Conservation (phyloP, 2,329 filamentous ascomycete genomes). For the Fusarium cyanostomum region DNA sequence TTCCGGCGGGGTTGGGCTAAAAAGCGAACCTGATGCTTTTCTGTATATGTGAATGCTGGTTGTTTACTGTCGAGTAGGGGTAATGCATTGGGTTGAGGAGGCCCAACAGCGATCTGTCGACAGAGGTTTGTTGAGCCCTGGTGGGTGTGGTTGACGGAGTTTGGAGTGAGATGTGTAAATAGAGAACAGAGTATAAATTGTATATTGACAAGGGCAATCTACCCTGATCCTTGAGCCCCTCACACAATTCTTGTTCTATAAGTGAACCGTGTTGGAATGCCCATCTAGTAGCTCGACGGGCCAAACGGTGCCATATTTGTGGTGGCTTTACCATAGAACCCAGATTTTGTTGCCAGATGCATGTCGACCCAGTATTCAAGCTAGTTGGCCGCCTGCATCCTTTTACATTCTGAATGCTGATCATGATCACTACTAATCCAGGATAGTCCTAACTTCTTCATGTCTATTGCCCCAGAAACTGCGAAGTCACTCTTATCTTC, state of each 20-base stretch:
- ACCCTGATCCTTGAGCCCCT: background rate
- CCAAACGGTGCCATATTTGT: no score
- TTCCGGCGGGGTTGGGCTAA: constrained; percentile 25
- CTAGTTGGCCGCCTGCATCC: no score
- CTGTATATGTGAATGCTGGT: constrained; percentile 45
- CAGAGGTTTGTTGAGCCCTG: constrained; percentile 24
- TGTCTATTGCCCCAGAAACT: no score
- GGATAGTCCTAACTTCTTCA: no score
- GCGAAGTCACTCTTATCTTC: no score
- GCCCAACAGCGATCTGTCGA: constrained; percentile 7
- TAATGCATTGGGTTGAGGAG: background rate
- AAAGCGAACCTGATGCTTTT: constrained; percentile 37
- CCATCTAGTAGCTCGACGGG: no score
- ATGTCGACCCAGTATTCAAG: no score
- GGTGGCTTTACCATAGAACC: no score
- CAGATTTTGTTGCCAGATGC: background rate
- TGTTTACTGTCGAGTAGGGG: constrained; percentile 36
- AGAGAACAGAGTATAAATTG: constrained; percentile 11
- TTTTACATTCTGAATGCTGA: no score
- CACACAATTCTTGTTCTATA: background rate
- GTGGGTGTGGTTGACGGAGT: constrained; percentile 22
- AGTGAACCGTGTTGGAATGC: no score
- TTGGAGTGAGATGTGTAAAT: constrained; percentile 23
- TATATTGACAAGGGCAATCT: background rate
- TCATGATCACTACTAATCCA: no score